phyloP scores from a whole-genome alignment of 1,139 yeast species.

The Meyerozyma athensensis region DNA sequence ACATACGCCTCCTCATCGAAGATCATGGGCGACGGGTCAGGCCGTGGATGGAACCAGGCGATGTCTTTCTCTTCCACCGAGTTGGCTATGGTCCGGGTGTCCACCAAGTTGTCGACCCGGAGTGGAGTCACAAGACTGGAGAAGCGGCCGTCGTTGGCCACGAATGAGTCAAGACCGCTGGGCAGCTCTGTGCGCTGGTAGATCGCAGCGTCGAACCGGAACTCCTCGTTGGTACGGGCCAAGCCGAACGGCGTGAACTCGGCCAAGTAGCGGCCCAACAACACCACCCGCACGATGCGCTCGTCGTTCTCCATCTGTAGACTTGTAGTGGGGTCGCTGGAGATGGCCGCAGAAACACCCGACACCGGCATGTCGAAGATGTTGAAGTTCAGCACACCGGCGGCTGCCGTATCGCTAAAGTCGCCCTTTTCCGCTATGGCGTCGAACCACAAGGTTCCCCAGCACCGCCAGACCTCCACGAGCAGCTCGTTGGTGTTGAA shows the following conservation, averaged over 20 bases:
- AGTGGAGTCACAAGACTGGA: conserved; percentile 30
- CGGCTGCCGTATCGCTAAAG: conserved; percentile 45
- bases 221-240: conserved; percentile 38
- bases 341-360: conserved; percentile 43
- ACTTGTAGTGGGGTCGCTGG: conserved; percentile 11
- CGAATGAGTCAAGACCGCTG: conserved; percentile 23
- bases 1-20: conserved; percentile 7
- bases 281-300: conserved; percentile 46
- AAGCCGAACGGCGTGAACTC: conserved; percentile 53
- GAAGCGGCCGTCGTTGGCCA: conserved; percentile 40
- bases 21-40: conserved; percentile 5
- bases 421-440: conserved; percentile 46
- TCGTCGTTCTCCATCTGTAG: conserved; percentile 38
- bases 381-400: conserved; percentile 53
- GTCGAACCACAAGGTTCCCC: conserved; percentile 84
- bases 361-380: conserved; percentile 64
- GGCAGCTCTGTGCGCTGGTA: conserved; percentile 23
- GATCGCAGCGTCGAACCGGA: conserved; percentile 33
- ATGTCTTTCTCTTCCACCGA: conserved; percentile 15
- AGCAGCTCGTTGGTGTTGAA: conserved; percentile 57
- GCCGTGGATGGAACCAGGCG: conserved; percentile 17
- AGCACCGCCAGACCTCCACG: conserved; percentile 77
- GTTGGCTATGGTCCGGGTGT: conserved; percentile 5
- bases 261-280: conserved; percentile 47
- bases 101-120: conserved; percentile 8